phyloP scores from a whole-genome alignment of 805 yeast species.

The Torulaspora microellipsoides region DNA sequence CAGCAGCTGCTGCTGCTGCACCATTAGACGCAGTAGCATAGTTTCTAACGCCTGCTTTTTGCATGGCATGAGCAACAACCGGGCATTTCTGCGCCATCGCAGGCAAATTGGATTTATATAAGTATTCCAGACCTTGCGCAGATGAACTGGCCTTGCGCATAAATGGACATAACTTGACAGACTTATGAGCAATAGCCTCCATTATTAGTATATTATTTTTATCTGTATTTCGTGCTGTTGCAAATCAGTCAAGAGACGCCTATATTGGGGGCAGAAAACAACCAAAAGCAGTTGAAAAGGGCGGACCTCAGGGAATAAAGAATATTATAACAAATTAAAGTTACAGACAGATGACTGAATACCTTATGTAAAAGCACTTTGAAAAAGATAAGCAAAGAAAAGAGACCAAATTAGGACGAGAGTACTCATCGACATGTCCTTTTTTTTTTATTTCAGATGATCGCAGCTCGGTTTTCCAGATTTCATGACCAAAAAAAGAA shows the following conservation, averaged over 20 bases:
- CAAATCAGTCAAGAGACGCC: too few species aligned
- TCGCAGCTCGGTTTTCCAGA: too few species aligned
- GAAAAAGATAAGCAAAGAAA: too few species aligned
- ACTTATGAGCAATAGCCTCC: constrained; percentile 77
- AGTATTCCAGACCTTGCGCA: constrained; percentile 24
- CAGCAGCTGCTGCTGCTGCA: constrained; percentile 32
- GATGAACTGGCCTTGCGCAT: constrained; percentile 41
- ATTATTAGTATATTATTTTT: constrained; percentile 34
- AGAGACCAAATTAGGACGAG: too few species aligned
- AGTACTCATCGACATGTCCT: not conserved
- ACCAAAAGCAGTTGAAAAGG: too few species aligned
- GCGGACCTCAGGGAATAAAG: not conserved
- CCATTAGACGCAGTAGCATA: constrained; percentile 34
- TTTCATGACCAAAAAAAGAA: too few species aligned
- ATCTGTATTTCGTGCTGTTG: too few species aligned
- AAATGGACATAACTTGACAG: constrained; percentile 81
- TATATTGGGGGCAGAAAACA: too few species aligned
- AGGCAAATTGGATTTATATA: constrained; percentile 37
- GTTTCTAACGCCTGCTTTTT: constrained; percentile 29
- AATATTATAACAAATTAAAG: not conserved
- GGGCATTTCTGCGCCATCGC: constrained; percentile 75
- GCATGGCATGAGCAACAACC: constrained; percentile 79
- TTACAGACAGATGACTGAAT: not conserved
- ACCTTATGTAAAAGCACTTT: not conserved
- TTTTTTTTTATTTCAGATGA: not conserved